phyloP scores from a whole-genome alignment of 2,329 filamentous ascomycete species.

The Aspergillus transmontanensis region DNA sequence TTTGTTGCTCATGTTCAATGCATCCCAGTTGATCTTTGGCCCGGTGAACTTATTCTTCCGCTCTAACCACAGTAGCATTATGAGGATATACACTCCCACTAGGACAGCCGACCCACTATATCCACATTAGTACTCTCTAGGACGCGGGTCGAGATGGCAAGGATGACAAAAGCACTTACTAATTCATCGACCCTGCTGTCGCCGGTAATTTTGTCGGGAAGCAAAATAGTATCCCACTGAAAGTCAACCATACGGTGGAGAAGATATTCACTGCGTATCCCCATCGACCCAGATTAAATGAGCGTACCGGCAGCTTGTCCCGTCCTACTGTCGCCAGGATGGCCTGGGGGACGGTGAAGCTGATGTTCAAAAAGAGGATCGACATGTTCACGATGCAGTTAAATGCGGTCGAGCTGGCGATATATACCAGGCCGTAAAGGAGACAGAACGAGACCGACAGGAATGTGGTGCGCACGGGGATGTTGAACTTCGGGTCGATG shows the following conservation, averaged over 20 bases:
- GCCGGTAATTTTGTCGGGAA: constrained; percentile 48
- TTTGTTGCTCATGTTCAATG: constrained; percentile 6
- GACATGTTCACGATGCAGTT: constrained; percentile 44
- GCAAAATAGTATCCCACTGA: constrained; percentile 51
- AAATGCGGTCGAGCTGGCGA: constrained; percentile 42
- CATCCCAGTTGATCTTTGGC: constrained; percentile 13
- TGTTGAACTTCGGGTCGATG: constrained; percentile 11
- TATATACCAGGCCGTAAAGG: constrained; percentile 39
- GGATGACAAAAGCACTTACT: constrained; percentile 23
- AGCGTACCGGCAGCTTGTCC: constrained; percentile 22
- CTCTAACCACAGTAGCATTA: constrained; percentile 11
- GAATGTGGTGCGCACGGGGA: constrained; percentile 47
- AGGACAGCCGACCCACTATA: constrained; percentile 41
- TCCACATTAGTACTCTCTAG: background rate
- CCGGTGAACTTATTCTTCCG: constrained; percentile 16
- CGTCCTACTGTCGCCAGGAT: constrained; percentile 43
- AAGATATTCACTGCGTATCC: constrained; percentile 45
- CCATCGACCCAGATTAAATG: constrained; percentile 34
- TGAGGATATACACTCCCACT: constrained; percentile 26
- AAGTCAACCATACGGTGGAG: constrained; percentile 46
- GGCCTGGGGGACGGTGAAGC: constrained; percentile 48
- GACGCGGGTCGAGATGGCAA: constrained; percentile 19
- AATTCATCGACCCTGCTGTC: constrained; percentile 51
- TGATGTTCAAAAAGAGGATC: constrained; percentile 39
- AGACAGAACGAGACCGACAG: constrained; percentile 48